Evolutionary conservation across 2,329 filamentous ascomycete genomes (phyloP).

Genomic region (Alternaria gansuensis): DNA sequence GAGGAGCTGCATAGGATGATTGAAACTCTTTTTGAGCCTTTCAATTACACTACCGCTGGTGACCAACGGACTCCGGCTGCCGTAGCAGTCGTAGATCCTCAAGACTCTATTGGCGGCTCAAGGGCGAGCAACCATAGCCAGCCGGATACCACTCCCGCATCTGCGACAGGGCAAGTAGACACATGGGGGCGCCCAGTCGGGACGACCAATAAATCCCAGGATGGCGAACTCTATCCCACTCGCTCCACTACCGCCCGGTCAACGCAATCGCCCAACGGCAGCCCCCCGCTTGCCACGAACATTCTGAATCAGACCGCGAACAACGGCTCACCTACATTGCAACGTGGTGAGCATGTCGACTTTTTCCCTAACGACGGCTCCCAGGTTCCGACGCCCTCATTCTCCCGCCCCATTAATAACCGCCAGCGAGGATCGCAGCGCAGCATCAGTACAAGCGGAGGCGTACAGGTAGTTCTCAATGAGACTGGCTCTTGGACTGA

Average conservation of each 20-base stretch:
- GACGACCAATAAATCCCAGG: conserved; percentile 42
- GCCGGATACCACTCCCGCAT: conserved; percentile 45
- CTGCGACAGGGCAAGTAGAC: conserved; percentile 45
- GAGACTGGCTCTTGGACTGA: conserved; percentile 91
- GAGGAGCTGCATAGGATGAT: conserved; percentile 95
- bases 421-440: conserved; percentile 70
- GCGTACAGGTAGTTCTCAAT: conserved; percentile 89
- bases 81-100: conserved; percentile 40
- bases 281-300: conserved; percentile 54
- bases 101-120: conserved; percentile 43
- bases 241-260: conserved; percentile 53
- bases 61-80: conserved; percentile 70
- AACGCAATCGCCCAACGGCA: conserved; percentile 59
- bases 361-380: conserved; percentile 48
- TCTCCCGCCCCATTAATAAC: conserved; percentile 53
- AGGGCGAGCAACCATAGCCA: conserved; percentile 49
- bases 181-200: conserved; percentile 44
- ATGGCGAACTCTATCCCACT: conserved; percentile 51
- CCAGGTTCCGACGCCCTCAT: conserved; percentile 44
- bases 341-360: conserved; percentile 48
- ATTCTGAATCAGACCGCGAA: conserved; percentile 35
- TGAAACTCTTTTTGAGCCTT: conserved; percentile 90
- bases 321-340: conserved; percentile 46
- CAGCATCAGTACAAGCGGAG: conserved; percentile 79
- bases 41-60: conserved; percentile 88